Percentiles rank a stretch among this genome's conserved stretches.
Conservation (phyloP, 1,284 basidiomycete species). For the Puccinia coronata region DNA sequence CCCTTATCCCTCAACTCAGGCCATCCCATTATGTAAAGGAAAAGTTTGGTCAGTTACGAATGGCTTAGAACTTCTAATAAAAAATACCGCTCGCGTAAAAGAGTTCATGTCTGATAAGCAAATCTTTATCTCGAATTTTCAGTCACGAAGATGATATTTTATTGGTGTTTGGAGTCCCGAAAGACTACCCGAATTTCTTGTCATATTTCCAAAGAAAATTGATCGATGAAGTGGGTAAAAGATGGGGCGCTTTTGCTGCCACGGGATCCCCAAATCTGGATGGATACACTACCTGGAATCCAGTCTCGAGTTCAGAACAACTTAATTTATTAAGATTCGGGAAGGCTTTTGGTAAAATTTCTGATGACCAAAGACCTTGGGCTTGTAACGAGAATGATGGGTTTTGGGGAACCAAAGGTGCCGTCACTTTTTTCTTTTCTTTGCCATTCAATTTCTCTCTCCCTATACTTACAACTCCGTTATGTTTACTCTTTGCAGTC, state of each 20-base stretch:
- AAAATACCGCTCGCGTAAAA: too few species aligned
- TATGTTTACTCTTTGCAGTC: background rate
- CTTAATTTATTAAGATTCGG: conserved; percentile 32
- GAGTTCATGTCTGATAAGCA: too few species aligned
- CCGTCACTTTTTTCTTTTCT: too few species aligned
- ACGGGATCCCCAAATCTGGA: conserved; percentile 66
- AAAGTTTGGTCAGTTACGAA: conserved; percentile 40
- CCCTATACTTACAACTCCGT: background rate
- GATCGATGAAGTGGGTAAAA: conserved; percentile 68
- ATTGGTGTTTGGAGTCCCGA: conserved; percentile 68
- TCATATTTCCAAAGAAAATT: conserved; percentile 64
- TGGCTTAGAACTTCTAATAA: too few species aligned
- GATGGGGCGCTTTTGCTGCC: conserved; percentile 69
- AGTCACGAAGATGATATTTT: conserved; percentile 48
- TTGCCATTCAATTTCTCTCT: background rate
- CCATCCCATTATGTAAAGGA: conserved; percentile 3
- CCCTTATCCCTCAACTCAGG: conserved; percentile 21
- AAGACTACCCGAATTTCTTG: conserved; percentile 62
- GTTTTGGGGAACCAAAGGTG: conserved; percentile 41
- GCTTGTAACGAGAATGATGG: conserved; percentile 24
- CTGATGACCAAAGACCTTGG: conserved; percentile 22
- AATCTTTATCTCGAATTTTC: too few species aligned
- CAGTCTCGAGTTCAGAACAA: conserved; percentile 5
- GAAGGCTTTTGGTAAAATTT: background rate
- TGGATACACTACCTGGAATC: conserved; percentile 17